A percentile compares a stretch with the other conserved stretches of the same genome.
Evolutionary conservation across 2,329 filamentous ascomycete genomes (phyloP).

Genomic region (Fusarium circinatum): DNA sequence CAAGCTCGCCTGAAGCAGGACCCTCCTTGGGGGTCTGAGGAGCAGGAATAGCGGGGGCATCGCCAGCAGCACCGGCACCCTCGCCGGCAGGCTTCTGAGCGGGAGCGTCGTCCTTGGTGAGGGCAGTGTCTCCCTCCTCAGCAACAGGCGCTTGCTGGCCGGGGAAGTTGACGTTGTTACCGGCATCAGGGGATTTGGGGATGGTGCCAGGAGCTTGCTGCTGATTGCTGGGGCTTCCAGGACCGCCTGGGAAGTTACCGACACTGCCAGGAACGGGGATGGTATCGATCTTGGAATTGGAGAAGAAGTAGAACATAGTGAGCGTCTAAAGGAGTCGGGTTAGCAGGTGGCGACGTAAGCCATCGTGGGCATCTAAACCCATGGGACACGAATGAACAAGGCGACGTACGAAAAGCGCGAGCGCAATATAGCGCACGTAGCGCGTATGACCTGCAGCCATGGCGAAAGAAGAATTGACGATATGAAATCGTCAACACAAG

Average conservation of each 20-base stretch:
- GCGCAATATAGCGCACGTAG: conserved; percentile 80
- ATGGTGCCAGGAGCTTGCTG: conserved; percentile 36
- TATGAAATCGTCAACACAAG: conserved; percentile 13
- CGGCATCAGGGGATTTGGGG: conserved; percentile 30
- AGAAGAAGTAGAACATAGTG: conserved; percentile 82
- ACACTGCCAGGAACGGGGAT: conserved; percentile 43
- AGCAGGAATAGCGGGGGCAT: neutral
- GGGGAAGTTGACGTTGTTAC: conserved; percentile 41
- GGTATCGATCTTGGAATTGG: conserved; percentile 63
- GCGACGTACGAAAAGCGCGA: conserved; percentile 81
- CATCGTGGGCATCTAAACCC: neutral
- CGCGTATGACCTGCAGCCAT: conserved; percentile 77
- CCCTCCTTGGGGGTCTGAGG: conserved; percentile 35
- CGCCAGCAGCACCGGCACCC: conserved; percentile 6
- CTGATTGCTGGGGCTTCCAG: conserved; percentile 31
- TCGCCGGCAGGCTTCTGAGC: conserved; percentile 36
- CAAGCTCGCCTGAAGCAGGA: conserved; percentile 48
- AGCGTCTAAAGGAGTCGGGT: conserved; percentile 27
- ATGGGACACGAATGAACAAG: neutral
- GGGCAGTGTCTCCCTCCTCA: conserved; percentile 26
- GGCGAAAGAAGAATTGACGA: conserved; percentile 45
- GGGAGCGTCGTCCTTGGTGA: conserved; percentile 32
- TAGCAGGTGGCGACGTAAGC: conserved; percentile 22
- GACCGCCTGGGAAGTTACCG: conserved; percentile 40
- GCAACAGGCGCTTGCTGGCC: conserved; percentile 30